Base-by-base conservation (phyloP, 2,329 filamentous ascomycete species). In the Fusarium sp. region DNA sequence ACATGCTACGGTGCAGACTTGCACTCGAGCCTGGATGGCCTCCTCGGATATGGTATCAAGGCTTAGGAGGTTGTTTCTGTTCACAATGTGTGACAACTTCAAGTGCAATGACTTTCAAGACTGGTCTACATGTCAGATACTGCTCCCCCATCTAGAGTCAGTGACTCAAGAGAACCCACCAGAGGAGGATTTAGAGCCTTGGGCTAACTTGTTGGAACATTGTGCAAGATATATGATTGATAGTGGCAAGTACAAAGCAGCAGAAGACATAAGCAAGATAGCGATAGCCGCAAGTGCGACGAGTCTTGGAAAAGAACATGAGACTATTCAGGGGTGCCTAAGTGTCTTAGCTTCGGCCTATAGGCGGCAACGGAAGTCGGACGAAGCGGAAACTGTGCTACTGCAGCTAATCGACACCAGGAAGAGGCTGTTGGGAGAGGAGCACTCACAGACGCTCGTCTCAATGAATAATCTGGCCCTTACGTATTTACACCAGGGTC, bases 111-210 rank as follows among this genome's bases (percentile, higher is more conserved):
- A 6, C 6, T 3, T 64, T 61, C 5, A 33, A 62, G n/a, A 68
- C 11, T 64, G 50, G 70, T 5, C 45, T 7, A 60, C 2, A 1
- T 73, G 63, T 33, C 33, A 68, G 27, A 3, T 42, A 1, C 25
- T 72, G 4, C 36, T 72, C 4, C 62, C 71, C 1, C 60, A 73
- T 7, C 5, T 65, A 5, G 45, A 62, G 33, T 38, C 52, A 4
- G 7, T 58, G 8, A 35, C 44, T 1, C 20, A 52, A 4, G 53
- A 63, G 9, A 18, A 65, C 4, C 70, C 61, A 5, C 9, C 15
- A 4, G 8, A 55, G 15, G 20, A 56, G 22, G 46, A 52, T 4
- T 3, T 62, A 4, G 2, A 31, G 8, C 2, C 27, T 2, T 72
- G 55, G 62, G 29, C 41, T 4, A 2, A 3, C 8, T n/a, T 70